These are phyloP conservation scores for Penicillium sp. DNA, from an alignment of 2,329 filamentous ascomycete genomes.

Conservation along the genomic window DNA sequence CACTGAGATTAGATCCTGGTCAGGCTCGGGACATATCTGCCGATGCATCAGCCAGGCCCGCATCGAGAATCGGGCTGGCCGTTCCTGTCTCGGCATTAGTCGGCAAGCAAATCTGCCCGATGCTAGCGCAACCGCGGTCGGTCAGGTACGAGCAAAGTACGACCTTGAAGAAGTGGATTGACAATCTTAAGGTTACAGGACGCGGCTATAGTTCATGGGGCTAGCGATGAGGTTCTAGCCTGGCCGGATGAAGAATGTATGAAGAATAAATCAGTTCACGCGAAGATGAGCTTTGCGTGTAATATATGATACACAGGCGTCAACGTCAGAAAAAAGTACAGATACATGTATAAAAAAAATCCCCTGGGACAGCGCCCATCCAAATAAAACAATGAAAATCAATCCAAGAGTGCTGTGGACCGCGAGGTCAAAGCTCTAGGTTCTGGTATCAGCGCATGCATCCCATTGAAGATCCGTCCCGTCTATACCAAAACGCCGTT, in stretches of 20 bases:
- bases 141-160: conserved; percentile 11
- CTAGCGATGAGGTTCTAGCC: conserved; percentile 11
- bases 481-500: conserved; percentile 43
- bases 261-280: conserved; percentile 4
- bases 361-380: conserved; percentile 3
- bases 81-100: conserved; percentile 23
- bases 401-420: conserved; percentile 31
- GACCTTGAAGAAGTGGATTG: not conserved
- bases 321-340: conserved; percentile 18
- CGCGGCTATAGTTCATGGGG: not conserved
- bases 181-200: not conserved
- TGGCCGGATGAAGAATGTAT: not conserved
- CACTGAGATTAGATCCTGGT: conserved; percentile 7
- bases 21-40: conserved; percentile 14
- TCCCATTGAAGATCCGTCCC: conserved; percentile 35
- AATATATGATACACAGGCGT: conserved; percentile 19
- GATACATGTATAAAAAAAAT: conserved; percentile 14
- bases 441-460: conserved; percentile 44
- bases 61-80: conserved; percentile 18
- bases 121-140: conserved; percentile 14
- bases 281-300: conserved; percentile 4
- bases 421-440: conserved; percentile 42
- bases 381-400: conserved; percentile 20
- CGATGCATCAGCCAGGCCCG: conserved; percentile 13
- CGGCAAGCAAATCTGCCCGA: conserved; percentile 29